phyloP scores from a whole-genome alignment of 257 asterid genomes.

The Apocynum venetum region DNA sequence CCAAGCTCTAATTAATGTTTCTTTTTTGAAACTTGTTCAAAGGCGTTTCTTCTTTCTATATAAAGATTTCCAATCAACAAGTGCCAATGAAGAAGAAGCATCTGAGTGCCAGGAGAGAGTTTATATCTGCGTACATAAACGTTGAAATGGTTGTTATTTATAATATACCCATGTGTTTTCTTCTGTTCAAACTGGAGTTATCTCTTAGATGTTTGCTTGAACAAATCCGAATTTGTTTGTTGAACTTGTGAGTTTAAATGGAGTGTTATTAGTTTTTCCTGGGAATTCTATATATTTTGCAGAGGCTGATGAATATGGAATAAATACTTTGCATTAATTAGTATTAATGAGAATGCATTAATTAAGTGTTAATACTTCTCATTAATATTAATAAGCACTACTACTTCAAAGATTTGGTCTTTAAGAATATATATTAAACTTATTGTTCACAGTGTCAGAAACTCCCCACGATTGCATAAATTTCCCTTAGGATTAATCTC shows the following conservation, averaged over 20 bases:
- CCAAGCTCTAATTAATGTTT: constrained; percentile 26
- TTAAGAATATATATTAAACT: too few relatives aligned
- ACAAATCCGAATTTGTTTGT: not conserved
- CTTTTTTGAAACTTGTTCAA: not conserved
- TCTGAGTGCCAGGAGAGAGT: not conserved
- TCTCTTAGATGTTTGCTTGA: not conserved
- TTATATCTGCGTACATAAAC: not conserved
- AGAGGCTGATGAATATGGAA: too few relatives aligned
- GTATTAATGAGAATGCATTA: too few relatives aligned
- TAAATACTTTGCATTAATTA: too few relatives aligned
- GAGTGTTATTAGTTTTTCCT: not conserved
- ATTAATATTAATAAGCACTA: too few relatives aligned
- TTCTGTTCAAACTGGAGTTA: not conserved
- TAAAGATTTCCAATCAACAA: not conserved
- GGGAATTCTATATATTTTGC: too few relatives aligned
- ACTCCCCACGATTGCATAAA: too few relatives aligned
- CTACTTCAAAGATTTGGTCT: too few relatives aligned
- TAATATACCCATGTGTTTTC: not conserved
- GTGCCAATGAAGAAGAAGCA: not conserved
- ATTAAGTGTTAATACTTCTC: too few relatives aligned
- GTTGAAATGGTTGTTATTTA: not conserved
- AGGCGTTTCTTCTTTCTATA: not conserved
- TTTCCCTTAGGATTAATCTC: too few relatives aligned
- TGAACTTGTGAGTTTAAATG: not conserved
- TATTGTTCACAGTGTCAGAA: too few relatives aligned